phyloP scores from a whole-genome alignment of 2,329 filamentous ascomycete species.

The Xylariaceae sp. region DNA sequence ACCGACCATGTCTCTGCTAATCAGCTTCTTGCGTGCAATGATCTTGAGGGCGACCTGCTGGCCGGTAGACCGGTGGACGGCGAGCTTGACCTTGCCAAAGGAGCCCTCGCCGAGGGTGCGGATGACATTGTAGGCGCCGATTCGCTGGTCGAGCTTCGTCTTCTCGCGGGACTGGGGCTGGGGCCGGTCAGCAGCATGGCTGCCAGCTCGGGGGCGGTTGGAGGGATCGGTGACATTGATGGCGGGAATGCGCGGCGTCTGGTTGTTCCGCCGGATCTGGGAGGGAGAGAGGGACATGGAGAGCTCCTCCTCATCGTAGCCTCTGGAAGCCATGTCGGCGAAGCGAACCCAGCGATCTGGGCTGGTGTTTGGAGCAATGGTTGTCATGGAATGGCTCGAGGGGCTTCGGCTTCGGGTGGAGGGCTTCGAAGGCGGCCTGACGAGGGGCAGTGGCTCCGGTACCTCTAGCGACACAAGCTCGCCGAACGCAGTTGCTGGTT shows the following conservation, averaged over 20 bases:
- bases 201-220: constrained; percentile 24
- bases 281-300: constrained; percentile 70
- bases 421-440: too few species aligned
- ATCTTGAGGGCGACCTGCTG: constrained; percentile 98
- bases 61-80: constrained; percentile 83
- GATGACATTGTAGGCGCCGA: constrained; percentile 88
- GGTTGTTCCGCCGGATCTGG: constrained; percentile 54
- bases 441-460: too few species aligned
- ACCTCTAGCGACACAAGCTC: too few species aligned
- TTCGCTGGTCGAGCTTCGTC: constrained; percentile 70
- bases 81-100: constrained; percentile 98
- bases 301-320: constrained; percentile 77
- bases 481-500: too few species aligned
- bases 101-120: constrained; percentile 92
- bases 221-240: constrained; percentile 34
- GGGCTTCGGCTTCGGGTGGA: too few species aligned
- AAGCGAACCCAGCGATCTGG: constrained; percentile 10
- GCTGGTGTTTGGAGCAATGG: constrained; percentile 1
- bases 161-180: constrained; percentile 39
- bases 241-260: constrained; percentile 32
- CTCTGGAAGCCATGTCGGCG: constrained; percentile 46
- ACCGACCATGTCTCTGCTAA: constrained; percentile 96
- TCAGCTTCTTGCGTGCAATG: constrained; percentile 91
- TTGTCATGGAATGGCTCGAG: not conserved
- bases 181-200: constrained; percentile 22